phyloP scores from a whole-genome alignment of 1,284 basidiomycete genomes.

The Agroathelia rolfsii region DNA sequence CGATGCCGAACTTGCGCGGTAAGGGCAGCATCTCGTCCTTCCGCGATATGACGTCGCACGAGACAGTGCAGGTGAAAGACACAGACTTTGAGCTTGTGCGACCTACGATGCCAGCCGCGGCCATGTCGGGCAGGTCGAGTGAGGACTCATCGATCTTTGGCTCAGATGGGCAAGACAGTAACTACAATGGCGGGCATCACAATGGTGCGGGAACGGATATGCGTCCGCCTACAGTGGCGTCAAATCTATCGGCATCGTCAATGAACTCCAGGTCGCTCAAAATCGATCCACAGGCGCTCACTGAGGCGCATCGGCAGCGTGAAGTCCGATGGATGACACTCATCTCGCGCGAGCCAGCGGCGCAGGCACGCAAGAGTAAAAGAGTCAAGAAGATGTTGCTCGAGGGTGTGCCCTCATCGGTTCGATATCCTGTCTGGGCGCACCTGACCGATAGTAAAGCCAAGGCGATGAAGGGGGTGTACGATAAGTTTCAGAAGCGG shows the following conservation, averaged over 20 bases:
- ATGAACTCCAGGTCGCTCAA: too few relatives aligned
- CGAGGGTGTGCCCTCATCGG: constrained; percentile 72
- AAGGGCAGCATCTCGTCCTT: constrained; percentile 27
- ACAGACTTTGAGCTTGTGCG: constrained; percentile 72
- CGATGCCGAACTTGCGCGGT: constrained; percentile 46
- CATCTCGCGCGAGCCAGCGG: constrained; percentile 51
- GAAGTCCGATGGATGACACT: constrained; percentile 69
- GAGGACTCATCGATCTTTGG: constrained; percentile 41
- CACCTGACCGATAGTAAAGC: constrained; percentile 70
- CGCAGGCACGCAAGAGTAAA: constrained; percentile 69
- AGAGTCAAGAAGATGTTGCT: constrained; percentile 75
- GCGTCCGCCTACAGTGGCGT: too few relatives aligned
- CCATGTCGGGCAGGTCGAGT: constrained; percentile 36
- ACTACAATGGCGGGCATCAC: constrained; percentile 21
- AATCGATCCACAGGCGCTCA: constrained; percentile 23
- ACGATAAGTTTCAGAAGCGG: constrained; percentile 52
- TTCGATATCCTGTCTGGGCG: constrained; percentile 81
- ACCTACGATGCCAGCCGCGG: constrained; percentile 38
- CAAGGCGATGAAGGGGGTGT: constrained; percentile 60
- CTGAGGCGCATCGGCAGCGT: constrained; percentile 65
- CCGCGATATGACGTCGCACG: constrained; percentile 25
- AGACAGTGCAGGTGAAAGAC: constrained; percentile 61
- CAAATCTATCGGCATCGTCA: too few relatives aligned
- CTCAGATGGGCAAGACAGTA: constrained; percentile 20
- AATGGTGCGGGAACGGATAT: too few relatives aligned